Conservation (phyloP, 257 asterid species). For the Rauvolfia tetraphylla region DNA sequence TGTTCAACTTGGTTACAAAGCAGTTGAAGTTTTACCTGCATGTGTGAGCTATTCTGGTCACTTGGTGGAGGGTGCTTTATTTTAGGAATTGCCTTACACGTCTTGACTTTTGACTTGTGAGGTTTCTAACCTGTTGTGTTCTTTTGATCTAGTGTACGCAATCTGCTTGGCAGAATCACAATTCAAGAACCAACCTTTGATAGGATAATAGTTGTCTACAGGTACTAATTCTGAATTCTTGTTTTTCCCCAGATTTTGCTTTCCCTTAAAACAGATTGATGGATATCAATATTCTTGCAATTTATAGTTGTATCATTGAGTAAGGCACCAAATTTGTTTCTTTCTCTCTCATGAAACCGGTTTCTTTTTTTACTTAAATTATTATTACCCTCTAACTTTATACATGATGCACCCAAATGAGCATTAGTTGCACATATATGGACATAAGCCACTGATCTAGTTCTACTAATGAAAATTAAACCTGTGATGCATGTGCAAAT, state of each 20-base stretch:
- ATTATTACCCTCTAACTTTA: neutral
- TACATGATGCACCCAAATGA: neutral
- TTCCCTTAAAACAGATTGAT: neutral
- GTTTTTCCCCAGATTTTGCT: neutral
- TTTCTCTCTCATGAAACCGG: neutral
- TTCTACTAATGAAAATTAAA: neutral
- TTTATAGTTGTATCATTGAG: neutral
- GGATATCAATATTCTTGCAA: neutral
- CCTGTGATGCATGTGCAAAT: neutral
- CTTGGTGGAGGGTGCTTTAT: neutral
- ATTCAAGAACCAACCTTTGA: constrained; percentile 98
- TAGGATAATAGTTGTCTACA: constrained; percentile 94
- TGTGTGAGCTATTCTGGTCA: neutral
- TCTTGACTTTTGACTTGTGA: constrained; percentile 13
- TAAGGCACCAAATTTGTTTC: neutral
- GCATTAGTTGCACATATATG: neutral
- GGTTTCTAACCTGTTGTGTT: constrained; percentile 15
- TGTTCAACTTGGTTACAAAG: neutral
- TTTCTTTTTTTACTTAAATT: too few relatives aligned
- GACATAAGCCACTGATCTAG: neutral
- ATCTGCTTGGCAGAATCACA: constrained; percentile 58
- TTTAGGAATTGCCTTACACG: neutral
- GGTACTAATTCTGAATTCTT: constrained; percentile 45
- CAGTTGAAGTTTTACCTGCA: neutral
- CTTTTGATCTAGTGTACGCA: constrained; percentile 59